Evolutionary conservation across 176 grass and related monocot species (phyloP).

Genomic region (Thalia dealbata): DNA sequence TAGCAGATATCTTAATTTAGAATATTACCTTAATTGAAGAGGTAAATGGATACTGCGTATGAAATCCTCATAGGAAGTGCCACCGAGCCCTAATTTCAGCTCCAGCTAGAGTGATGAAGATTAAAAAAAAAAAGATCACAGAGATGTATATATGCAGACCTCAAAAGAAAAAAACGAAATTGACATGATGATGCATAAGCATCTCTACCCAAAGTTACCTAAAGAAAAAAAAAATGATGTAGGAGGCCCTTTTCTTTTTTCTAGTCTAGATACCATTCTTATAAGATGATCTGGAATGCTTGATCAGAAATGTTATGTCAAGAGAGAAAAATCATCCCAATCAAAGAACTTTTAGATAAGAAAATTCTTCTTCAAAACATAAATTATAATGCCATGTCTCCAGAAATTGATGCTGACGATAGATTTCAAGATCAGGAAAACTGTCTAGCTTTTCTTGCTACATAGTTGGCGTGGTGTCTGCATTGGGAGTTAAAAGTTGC

Average conservation of each 20-base stretch:
- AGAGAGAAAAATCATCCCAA: not conserved
- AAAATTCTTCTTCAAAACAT: too few relatives aligned
- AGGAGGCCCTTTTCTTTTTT: too few relatives aligned
- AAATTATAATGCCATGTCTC: too few relatives aligned
- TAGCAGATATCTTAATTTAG: not conserved
- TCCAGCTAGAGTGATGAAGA: constrained; percentile 48
- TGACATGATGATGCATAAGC: not conserved
- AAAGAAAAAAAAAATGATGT: not conserved
- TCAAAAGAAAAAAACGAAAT: not conserved
- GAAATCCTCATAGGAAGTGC: constrained; percentile 93
- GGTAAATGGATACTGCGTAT: constrained; percentile 69
- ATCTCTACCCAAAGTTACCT: too few relatives aligned
- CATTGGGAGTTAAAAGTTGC: too few relatives aligned
- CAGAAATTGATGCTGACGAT: too few relatives aligned
- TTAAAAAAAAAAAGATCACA: not conserved
- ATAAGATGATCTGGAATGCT: not conserved
- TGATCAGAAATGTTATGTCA: not conserved
- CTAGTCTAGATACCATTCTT: too few relatives aligned
- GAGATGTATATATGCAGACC: not conserved
- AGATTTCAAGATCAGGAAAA: too few relatives aligned
- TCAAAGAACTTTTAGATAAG: not conserved
- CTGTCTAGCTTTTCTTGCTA: too few relatives aligned
- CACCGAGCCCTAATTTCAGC: constrained; percentile 81
- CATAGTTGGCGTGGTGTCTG: too few relatives aligned
- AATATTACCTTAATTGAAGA: constrained; percentile 68